Percentiles rank a stretch among this genome's conserved stretches.
These are phyloP conservation scores for Leonotis leonurus DNA, from an alignment of 257 asterid species.

Conservation along the genomic window DNA sequence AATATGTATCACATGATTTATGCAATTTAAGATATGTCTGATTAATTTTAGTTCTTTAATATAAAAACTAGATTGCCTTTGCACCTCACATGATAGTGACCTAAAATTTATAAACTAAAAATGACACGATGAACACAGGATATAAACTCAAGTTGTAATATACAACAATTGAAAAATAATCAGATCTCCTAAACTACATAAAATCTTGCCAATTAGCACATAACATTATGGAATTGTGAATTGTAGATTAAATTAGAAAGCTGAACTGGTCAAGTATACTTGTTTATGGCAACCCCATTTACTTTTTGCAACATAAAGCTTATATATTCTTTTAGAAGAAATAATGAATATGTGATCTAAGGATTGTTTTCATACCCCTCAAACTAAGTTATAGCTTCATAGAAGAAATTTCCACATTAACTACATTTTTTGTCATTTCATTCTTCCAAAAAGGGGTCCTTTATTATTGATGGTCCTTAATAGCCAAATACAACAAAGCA, in stretches of 20 bases:
- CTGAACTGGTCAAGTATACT: background rate
- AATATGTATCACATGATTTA: too few species aligned
- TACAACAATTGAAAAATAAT: background rate
- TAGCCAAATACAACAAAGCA: background rate
- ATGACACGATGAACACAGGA: background rate
- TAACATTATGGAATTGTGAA: background rate
- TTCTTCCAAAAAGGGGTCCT: background rate
- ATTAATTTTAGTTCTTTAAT: background rate
- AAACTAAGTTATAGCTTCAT: too few species aligned
- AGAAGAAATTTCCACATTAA: too few species aligned
- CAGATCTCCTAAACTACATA: too few species aligned
- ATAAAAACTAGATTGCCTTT: background rate
- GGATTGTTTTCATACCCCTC: too few species aligned
- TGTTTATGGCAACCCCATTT: background rate
- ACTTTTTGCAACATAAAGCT: background rate
- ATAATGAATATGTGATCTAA: too few species aligned
- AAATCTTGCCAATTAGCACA: too few species aligned
- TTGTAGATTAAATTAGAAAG: background rate
- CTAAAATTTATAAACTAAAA: background rate
- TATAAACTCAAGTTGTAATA: background rate
- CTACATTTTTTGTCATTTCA: too few species aligned
- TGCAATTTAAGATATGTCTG: too few species aligned
- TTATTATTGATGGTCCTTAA: background rate
- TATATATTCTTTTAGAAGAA: too few species aligned
- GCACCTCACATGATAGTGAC: too few species aligned